Evolutionary conservation across 257 asterid genomes (phyloP).

Genomic region (Petunia axillaris): DNA sequence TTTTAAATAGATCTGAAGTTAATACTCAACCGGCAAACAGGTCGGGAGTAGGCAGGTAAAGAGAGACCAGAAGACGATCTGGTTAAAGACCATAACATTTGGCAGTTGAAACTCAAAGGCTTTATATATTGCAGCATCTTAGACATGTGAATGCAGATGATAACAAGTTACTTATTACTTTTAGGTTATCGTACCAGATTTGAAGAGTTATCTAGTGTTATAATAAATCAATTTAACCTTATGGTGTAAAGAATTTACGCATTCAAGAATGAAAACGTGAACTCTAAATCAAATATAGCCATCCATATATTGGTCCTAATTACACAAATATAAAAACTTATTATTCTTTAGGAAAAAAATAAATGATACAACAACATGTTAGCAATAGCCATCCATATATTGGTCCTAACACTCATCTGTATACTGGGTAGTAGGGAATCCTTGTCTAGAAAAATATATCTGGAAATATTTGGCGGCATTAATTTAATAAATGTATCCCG

Average conservation of each 20-base stretch:
- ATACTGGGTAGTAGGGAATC: background rate
- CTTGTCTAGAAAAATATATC: background rate
- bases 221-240: no score
- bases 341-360: background rate
- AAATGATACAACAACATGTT: background rate
- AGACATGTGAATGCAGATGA: background rate
- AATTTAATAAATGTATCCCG: background rate
- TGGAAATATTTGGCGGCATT: background rate
- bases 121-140: background rate
- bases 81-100: conserved; percentile 12
- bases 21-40: background rate
- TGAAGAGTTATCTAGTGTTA: no score
- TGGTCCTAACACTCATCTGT: background rate
- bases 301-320: no score
- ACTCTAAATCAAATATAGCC: background rate
- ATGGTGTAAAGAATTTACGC: no score
- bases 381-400: background rate
- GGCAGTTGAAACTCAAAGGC: background rate
- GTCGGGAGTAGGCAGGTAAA: conserved; percentile 23
- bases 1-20: background rate
- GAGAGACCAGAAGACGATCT: no score
- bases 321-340: no score
- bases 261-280: no score
- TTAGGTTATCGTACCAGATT: no score
- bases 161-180: no score